Evolutionary conservation across 2,329 filamentous ascomycete genomes (phyloP), one percentile per base, ranked within the genome.

Genomic region (Albifimbria verrucaria): DNA sequence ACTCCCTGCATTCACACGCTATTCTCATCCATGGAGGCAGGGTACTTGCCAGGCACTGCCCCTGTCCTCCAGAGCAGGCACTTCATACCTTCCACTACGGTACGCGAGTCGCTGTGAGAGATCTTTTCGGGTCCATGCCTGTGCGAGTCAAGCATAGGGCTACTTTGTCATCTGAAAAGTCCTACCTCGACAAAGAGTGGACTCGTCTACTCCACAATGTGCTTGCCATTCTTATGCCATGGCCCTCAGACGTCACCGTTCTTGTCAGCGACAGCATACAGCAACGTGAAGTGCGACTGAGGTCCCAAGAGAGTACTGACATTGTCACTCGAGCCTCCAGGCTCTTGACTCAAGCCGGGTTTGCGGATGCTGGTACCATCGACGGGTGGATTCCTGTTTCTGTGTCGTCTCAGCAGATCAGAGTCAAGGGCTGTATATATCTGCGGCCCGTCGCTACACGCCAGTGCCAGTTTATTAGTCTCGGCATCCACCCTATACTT

Each of bases 51-150:
- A 82, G 90, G 24, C 77, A 88, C 52, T 71, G 77, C 1, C 87
- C 89, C 6, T 81, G 84, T 5, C 74, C 78, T 11, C 68, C 77
- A 7, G 80, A 85, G 48, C 80, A 89, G 45, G 75, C 78, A 47
- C 62, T 90, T 7, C 61, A 77, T 9, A 73, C 71, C 32, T 80
- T 78, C 52, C 68, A 74, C 20, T 84, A 90, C 72, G 93, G 93
- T 4, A 96, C 92, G 0, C 81, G 83, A 24, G 85, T 93, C 2
- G 80, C 79, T 0, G 87, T 96, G 6, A 83, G 86, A 52, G 87
- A 96, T 66, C 75, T 97, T 1, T 97, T 97, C 70, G 92, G 92
- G 0, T 88, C 86, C 54, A 90, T 97, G 83, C 92, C 93, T 0
- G 93, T 97, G 12, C 85, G 93, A 15, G 87, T 95, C 23, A 96